A percentile compares a stretch with the other conserved stretches of the same genome.
Conservation (phyloP, 2,329 filamentous ascomycete species). For the Fusarium euwallaceae region DNA sequence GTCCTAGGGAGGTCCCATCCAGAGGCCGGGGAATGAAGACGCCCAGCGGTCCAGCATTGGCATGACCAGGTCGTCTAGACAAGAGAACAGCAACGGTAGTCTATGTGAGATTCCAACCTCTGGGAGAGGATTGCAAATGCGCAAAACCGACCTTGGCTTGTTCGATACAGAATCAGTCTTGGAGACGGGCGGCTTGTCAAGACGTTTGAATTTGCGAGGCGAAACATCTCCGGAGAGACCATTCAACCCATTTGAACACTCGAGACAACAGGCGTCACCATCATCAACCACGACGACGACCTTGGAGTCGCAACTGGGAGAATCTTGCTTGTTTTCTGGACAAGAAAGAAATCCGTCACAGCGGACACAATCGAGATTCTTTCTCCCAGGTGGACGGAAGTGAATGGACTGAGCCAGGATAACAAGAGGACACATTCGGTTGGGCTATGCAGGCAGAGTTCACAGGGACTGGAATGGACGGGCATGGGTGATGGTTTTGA, state of each 20-base stretch:
- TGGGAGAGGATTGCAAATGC: background rate
- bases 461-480: background rate
- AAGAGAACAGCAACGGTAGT: background rate
- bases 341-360: background rate
- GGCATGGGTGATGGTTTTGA: constrained; percentile 1
- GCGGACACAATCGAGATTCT: background rate
- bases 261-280: background rate
- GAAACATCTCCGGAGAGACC: background rate
- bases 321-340: background rate
- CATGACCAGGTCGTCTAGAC: background rate
- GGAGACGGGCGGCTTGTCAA: background rate
- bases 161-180: background rate
- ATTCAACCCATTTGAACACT: background rate
- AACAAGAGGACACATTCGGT: background rate
- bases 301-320: background rate
- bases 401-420: constrained; percentile 3
- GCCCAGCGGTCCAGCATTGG: constrained; percentile 11
- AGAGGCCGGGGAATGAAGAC: constrained; percentile 11
- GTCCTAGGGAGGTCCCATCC: constrained; percentile 48
- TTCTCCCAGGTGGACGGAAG: background rate
- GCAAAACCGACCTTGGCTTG: background rate
- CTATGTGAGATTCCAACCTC: background rate
- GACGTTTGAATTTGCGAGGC: background rate
- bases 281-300: background rate
- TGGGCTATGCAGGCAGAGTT: background rate